Evolutionary conservation across 495 filamentous ascomycete genomes (phyloP), one percentile per base, ranked within the genome.

Genomic region (Margaritispora aquatica): DNA sequence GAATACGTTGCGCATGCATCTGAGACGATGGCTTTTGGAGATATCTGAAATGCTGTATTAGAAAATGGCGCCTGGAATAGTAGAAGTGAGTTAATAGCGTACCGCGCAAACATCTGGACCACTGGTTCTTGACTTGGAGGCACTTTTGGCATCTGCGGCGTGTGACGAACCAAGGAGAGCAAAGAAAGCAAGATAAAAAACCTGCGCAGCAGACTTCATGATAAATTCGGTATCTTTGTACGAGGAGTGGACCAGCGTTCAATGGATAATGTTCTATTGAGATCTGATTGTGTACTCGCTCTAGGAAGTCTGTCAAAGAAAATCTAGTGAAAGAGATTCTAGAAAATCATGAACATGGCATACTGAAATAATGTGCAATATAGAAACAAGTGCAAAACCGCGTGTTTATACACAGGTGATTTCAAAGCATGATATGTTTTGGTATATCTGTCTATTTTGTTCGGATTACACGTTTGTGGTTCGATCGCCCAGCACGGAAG

Each of bases 1-100:
- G 85, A 85, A 70, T 96, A 98, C 41, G 93, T 94, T 47, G 89
- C 89, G 70, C 93, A 97, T 19, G 94, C 89, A 69, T 98, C 94
- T 26, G 90, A 92, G 41, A 86, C 79, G 51, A 82, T 82, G 57
- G 79, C 74, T 61, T 76, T 75, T 36, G 78, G 79, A 0, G 74
- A 80, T 52, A 81, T 82, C 79, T 81, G 57, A 55, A 20, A 34
- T 36, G 55, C 22, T 51, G 59, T 57, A 56, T 68, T 63, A 68
- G 65, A 64, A 34, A 64, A 20, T 27, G 49, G 59, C 62, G 62
- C 53, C 56, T 59, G 55, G 44, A 34, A 59, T 26, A 58, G 61
- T 27, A 64, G 44, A 48, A 65, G 38, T 55, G 10, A 10, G 10
- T 44, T n/a, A 17, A 63, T 36, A 41, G 55, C 84, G 76, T 80